A percentile compares a stretch with the other conserved stretches of the same genome.
These are phyloP conservation scores for Colletotrichum limetticola DNA, from an alignment of 2,329 filamentous ascomycete species.

Conservation along the genomic window DNA sequence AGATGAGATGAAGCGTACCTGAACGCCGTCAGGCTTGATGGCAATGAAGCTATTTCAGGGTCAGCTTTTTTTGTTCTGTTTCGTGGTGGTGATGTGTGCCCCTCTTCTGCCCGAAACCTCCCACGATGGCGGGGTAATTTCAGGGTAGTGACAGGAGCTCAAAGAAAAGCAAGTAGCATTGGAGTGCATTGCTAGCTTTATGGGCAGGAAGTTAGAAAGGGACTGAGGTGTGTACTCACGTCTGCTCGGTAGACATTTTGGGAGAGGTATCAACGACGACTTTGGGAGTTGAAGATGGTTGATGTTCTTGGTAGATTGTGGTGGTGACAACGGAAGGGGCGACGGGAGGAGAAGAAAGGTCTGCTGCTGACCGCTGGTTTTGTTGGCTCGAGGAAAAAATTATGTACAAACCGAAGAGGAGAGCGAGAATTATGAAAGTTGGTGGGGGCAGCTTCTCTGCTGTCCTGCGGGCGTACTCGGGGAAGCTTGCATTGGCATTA, in stretches of 20 bases:
- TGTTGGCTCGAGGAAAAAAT: slow-evolving; percentile 45
- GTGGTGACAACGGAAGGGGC: slow-evolving; percentile 33
- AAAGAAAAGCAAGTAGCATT: slow-evolving; percentile 18
- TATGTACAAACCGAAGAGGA: slow-evolving; percentile 49
- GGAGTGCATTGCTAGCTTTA: slow-evolving; percentile 31
- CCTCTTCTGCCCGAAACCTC: slow-evolving; percentile 29
- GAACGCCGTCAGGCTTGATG: slow-evolving; percentile 99
- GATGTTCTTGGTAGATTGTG: slow-evolving; percentile 37
- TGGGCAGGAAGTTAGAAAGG: slow-evolving; percentile 25
- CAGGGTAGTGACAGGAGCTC: slow-evolving; percentile 6
- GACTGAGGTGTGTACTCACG: slow-evolving; percentile 66
- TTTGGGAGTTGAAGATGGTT: slow-evolving; percentile 35
- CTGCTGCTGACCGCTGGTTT: slow-evolving; percentile 36
- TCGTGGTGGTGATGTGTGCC: slow-evolving; percentile 24
- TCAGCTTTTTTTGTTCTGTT: slow-evolving; percentile 27
- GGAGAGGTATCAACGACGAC: slow-evolving; percentile 41
- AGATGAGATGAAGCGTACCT: slow-evolving; percentile 68
- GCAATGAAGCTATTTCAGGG: slow-evolving; percentile 86
- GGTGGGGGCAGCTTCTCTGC: slow-evolving; percentile 55
- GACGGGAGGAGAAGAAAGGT: slow-evolving; percentile 41
- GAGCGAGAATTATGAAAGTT: slow-evolving; percentile 52
- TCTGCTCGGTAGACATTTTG: slow-evolving; percentile 86
- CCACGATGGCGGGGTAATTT: slow-evolving; percentile 46
- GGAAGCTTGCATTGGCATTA: slow-evolving; percentile 28
- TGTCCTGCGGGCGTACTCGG: slow-evolving; percentile 39